phyloP scores from a whole-genome alignment of 257 asterid species.

The Solanum appendiculatum region DNA sequence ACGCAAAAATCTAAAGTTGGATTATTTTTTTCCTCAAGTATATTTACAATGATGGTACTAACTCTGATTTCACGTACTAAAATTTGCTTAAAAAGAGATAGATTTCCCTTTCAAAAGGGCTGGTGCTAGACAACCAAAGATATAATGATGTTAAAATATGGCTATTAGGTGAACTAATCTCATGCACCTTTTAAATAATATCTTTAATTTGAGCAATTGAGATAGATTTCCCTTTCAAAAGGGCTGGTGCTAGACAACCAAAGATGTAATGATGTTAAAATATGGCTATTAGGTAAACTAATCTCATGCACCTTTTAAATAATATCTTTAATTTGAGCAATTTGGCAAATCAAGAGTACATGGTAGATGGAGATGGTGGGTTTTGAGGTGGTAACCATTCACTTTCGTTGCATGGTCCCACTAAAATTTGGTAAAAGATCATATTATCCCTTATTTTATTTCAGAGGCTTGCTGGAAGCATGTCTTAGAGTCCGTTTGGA shows the following conservation, averaged over 20 bases:
- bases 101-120: background rate
- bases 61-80: too few relatives aligned
- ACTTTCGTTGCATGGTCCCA: background rate
- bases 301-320: slow-evolving; percentile 8
- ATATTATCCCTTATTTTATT: background rate
- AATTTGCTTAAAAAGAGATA: too few relatives aligned
- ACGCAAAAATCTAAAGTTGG: too few relatives aligned
- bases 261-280: background rate
- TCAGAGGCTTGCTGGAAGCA: background rate
- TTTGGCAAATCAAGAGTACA: background rate
- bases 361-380: slow-evolving; percentile 18
- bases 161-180: slow-evolving; percentile 24
- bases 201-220: background rate
- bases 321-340: slow-evolving; percentile 7
- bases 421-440: background rate
- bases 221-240: background rate
- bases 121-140: background rate
- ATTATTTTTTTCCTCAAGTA: too few relatives aligned
- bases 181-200: slow-evolving; percentile 10
- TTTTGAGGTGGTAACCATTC: slow-evolving; percentile 13
- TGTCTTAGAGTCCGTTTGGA: too few relatives aligned
- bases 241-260: background rate
- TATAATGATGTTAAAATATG: background rate
- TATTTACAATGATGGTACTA: too few relatives aligned
- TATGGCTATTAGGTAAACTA: slow-evolving; percentile 20